phyloP scores from a whole-genome alignment of 495 filamentous ascomycete genomes.

The Neurospora sp. region DNA sequence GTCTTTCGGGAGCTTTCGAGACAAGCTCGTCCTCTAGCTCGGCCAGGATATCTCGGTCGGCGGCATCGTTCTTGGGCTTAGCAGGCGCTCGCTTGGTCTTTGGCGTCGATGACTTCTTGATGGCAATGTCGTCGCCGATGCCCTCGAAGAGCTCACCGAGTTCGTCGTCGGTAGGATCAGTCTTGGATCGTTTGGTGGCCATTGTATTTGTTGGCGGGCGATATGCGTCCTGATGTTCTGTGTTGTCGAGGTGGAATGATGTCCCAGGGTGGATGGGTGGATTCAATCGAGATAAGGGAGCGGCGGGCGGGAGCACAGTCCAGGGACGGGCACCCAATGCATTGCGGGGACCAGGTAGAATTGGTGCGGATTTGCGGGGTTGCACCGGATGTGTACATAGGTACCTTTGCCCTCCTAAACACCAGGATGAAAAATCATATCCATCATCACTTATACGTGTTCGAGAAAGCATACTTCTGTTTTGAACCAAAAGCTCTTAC shows the following conservation, averaged over 20 bases:
- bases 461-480: neutral
- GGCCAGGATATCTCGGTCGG: conserved; percentile 63
- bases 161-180: conserved; percentile 64
- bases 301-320: neutral
- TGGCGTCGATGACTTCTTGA: conserved; percentile 39
- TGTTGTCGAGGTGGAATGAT: neutral
- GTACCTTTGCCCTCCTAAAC: neutral
- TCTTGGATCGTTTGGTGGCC: conserved; percentile 33
- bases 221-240: neutral
- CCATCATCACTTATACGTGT: neutral
- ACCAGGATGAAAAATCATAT: neutral
- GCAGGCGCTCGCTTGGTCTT: conserved; percentile 27
- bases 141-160: conserved; percentile 73
- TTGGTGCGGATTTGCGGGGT: neutral
- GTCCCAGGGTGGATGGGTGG: neutral
- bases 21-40: conserved; percentile 70
- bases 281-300: neutral
- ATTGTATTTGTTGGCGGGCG: conserved; percentile 17
- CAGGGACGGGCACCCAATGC: neutral
- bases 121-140: conserved; percentile 44
- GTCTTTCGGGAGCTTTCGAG: conserved; percentile 57
- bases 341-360: neutral
- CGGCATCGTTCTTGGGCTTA: conserved; percentile 37
- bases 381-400: neutral
- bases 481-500: neutral